These are phyloP conservation scores for Pinus tabuliformis DNA, from an alignment of 75 land plant genomes.

Conservation along the genomic window DNA sequence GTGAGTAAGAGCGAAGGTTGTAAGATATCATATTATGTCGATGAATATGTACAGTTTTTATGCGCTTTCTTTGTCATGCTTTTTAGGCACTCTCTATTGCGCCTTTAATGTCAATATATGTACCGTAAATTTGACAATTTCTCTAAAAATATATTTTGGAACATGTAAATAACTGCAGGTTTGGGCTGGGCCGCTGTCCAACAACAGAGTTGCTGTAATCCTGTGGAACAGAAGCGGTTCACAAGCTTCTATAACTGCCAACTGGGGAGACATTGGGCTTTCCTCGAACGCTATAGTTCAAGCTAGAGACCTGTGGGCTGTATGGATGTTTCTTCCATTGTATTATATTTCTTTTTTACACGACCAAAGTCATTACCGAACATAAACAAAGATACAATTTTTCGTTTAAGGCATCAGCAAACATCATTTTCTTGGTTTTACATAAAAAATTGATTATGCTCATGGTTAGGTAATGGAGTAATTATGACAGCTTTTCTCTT, in stretches of 20 bases:
- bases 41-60: too few relatives aligned
- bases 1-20: too few relatives aligned
- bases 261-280: conserved; percentile 64
- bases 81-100: neutral
- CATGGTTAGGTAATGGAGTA: conserved; percentile 6
- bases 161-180: conserved; percentile 31
- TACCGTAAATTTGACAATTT: neutral
- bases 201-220: conserved; percentile 51
- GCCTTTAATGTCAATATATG: neutral
- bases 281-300: conserved; percentile 31
- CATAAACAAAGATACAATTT: too few relatives aligned
- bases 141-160: neutral
- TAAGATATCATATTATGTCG: too few relatives aligned
- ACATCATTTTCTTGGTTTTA: neutral
- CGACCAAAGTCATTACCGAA: too few relatives aligned
- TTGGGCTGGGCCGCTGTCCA: conserved; percentile 92
- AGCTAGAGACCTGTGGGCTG: conserved; percentile 87
- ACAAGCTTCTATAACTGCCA: conserved; percentile 42
- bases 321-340: conserved; percentile 6
- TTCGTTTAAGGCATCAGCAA: too few relatives aligned
- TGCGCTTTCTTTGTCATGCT: neutral
- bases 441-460: neutral
- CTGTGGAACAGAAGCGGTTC: conserved; percentile 78
- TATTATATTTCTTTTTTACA: neutral
- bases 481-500: conserved; percentile 11